These are phyloP conservation scores for Yamadazyma jaroonii DNA, from an alignment of 1,139 yeast genomes.

Conservation along the genomic window DNA sequence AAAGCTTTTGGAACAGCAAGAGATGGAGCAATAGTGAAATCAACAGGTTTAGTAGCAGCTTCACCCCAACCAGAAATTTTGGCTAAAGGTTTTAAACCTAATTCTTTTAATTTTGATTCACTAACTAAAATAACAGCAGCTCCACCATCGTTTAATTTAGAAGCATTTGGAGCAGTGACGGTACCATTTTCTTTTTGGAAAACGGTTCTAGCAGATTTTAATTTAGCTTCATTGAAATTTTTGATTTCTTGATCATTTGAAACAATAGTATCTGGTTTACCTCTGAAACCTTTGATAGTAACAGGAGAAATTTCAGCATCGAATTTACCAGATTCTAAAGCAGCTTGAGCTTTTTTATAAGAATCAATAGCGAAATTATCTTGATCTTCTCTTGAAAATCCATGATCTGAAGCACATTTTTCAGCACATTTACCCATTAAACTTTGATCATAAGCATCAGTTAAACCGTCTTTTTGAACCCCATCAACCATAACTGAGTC, in stretches of 20 bases:
- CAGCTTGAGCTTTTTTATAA: constrained; percentile 75
- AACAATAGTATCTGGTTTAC: constrained; percentile 81
- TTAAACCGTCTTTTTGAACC: constrained; percentile 84
- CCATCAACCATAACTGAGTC: constrained; percentile 79
- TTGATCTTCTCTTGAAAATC: constrained; percentile 64
- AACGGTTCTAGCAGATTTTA: constrained; percentile 83
- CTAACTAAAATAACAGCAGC: constrained; percentile 90
- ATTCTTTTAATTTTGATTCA: constrained; percentile 76
- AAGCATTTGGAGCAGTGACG: constrained; percentile 95
- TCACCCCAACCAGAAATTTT: constrained; percentile 94
- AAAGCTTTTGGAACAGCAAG: constrained; percentile 94
- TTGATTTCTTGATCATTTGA: constrained; percentile 69
- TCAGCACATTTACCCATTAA: constrained; percentile 98
- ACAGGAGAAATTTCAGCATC: constrained; percentile 78
- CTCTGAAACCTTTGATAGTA: constrained; percentile 85
- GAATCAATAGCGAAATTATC: constrained; percentile 69
- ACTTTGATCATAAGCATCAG: constrained; percentile 80
- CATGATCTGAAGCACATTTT: constrained; percentile 80
- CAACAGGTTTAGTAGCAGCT: constrained; percentile 91
- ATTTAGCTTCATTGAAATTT: constrained; percentile 72
- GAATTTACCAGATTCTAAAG: constrained; percentile 79
- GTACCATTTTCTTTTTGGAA: constrained; percentile 92
- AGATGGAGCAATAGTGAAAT: constrained; percentile 93
- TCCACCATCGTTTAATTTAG: constrained; percentile 95
- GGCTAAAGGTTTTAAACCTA: constrained; percentile 84